Conservation (phyloP, 148 eudicot genomes). For the Persicaria maculosa region DNA sequence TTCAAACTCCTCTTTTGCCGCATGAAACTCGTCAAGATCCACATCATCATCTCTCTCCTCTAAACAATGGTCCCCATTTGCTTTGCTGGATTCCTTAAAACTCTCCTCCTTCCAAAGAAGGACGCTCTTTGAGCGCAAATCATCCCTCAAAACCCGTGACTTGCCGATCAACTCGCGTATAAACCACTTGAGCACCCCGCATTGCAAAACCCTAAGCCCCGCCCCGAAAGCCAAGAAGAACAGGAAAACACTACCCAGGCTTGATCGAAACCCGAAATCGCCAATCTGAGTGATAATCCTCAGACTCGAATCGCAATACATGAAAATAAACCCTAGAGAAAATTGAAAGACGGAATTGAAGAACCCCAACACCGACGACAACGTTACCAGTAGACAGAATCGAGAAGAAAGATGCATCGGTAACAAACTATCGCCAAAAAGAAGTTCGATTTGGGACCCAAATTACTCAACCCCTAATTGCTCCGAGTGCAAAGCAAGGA, state of each 20-base stretch:
- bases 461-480: neutral
- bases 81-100: constrained; percentile 7
- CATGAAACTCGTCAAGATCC: constrained; percentile 13
- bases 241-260: constrained; percentile 24
- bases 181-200: constrained; percentile 19
- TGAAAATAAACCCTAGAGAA: constrained; percentile 25
- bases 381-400: constrained; percentile 23
- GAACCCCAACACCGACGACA: constrained; percentile 33
- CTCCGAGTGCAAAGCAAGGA: neutral
- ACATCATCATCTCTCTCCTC: constrained; percentile 19
- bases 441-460: neutral
- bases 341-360: constrained; percentile 25
- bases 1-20: constrained; percentile 18
- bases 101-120: constrained; percentile 11
- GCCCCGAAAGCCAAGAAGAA: constrained; percentile 32
- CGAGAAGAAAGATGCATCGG: constrained; percentile 16
- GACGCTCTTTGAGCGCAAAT: constrained; percentile 19
- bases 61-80: constrained; percentile 27
- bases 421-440: neutral
- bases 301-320: constrained; percentile 50
- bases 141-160: constrained; percentile 23
- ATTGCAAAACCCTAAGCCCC: constrained; percentile 34
- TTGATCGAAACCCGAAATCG: constrained; percentile 44
- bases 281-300: constrained; percentile 26
- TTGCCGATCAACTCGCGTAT: constrained; percentile 26